Base-by-base conservation (phyloP, 805 yeast genomes). In the Geotrichum ghanense region DNA sequence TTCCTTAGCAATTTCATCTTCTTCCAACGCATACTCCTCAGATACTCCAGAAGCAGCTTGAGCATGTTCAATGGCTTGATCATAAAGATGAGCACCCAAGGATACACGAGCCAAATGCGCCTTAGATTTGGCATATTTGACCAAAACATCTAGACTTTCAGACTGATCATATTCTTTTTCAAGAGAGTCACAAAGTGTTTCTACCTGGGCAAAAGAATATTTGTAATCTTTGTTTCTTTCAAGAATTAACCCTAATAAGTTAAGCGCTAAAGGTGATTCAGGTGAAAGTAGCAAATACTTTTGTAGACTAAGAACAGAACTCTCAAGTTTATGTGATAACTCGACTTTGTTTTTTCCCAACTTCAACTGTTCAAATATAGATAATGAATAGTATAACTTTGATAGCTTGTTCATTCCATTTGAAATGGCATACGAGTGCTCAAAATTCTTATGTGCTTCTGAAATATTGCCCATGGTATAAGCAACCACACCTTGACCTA, bases 401-500 rank as follows among this genome's bases (percentile, higher is more conserved):
- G 92, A 79, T 35, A 78, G 62, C 21, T 82, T 77, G 40, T 81
- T 76, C 40, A 73, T 69, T 1, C 95, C 95, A 57, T 81, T 81
- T 1, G 96, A 78, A 43, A 90, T 65, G 10, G 79, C 73, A 54
- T 74, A 83, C 0, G 95, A 84, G 63, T 92, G 97, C 1, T 84
- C 81, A 56, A 80, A 80, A 44, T 84, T 61, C 12, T 72, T 68
- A 3, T 71, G 59, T 0, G 95, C 79, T n/a, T 67, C 69, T 0
- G 76, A 69, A 3, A 46, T 26, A 17, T 61, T 53, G 9, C 67
- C 69, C 12, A 49, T 48, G 16, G 55, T 45, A 4, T 49, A 41
- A 19, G 62, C 60, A 1, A 79, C 61, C 27, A 90, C 58, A 0
- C 96, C 97, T 56, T 81, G 79, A 1, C 95, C 96, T 25, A 84